phyloP scores from a whole-genome alignment of 1,284 basidiomycete species.

The Phlebopus sp. region DNA sequence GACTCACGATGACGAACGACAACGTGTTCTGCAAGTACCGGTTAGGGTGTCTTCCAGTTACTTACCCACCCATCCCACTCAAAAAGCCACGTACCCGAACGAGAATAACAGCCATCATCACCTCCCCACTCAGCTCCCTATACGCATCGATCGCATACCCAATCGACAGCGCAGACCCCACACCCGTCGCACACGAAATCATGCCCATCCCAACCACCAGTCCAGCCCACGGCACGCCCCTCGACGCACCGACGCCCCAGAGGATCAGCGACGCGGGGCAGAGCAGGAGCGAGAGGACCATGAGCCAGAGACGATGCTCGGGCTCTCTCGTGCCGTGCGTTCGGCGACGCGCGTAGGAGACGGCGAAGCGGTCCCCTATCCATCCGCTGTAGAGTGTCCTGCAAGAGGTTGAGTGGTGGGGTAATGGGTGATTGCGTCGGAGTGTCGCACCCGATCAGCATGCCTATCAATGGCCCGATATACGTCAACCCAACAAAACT shows the following conservation, averaged over 20 bases:
- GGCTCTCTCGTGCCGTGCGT: constrained; percentile 13
- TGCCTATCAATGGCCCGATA: constrained; percentile 15
- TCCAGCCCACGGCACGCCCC: constrained; percentile 10
- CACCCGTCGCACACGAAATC: constrained; percentile 18
- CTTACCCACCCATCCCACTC: too few relatives aligned
- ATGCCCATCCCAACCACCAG: constrained; percentile 18
- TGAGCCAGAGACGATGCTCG: constrained; percentile 18
- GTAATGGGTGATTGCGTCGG: too few relatives aligned
- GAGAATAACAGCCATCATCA: constrained; percentile 18
- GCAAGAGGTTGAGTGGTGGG: too few relatives aligned
- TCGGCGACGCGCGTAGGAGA: constrained; percentile 14
- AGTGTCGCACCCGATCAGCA: constrained; percentile 12
- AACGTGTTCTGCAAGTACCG: constrained; percentile 10
- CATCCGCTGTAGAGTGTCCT: constrained; percentile 18
- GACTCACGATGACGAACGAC: constrained; percentile 15
- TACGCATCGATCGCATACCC: constrained; percentile 17
- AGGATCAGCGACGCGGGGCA: constrained; percentile 17
- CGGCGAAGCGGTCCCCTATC: constrained; percentile 14
- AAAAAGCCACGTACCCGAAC: constrained; percentile 14
- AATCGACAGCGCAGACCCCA: constrained; percentile 15
- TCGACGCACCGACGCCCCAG: constrained; percentile 19
- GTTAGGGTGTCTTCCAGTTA: too few relatives aligned
- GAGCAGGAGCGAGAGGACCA: constrained; percentile 13
- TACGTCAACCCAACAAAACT: constrained; percentile 16
- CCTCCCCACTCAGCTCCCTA: constrained; percentile 15